Evolutionary conservation across 768 basidiomycete genomes (phyloP), one percentile per base, ranked within the genome.

Genomic region (Boletus tylopilopsis): DNA sequence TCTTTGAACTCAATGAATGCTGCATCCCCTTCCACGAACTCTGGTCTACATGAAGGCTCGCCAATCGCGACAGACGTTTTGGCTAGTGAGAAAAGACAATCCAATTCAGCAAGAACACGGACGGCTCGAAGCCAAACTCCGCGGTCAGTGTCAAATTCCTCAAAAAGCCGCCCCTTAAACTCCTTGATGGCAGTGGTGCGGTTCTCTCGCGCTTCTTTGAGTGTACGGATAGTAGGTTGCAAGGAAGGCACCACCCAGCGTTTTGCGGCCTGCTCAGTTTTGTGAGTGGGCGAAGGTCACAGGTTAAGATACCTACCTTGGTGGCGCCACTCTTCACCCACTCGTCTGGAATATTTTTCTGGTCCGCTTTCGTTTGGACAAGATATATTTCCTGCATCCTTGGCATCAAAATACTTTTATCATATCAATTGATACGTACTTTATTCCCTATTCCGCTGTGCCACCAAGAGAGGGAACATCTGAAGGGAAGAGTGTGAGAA

Each of bases 181-280:
- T 81, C 77, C 64, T 87, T 93, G 70, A 92, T 82, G 6, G 84
- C 82, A 3, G 80, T 77, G 51, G 76, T 88, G 34, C 87, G 84
- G 48, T 82, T 91, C 69, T 99, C 96, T 35, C 91, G 82, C 4
- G 92, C 94, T 70, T 99, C 96, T 69, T 98, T 98, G 27, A 96
- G 76, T 49, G 81, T 71, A 18, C 91, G 84, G 44, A 98, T 80
- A 25, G 82, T 82, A 5, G 77, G 60, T 49, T 82, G 80, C 3
- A 93, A 77, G 22, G 86, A 76, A 1, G 85, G 85, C 6, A 93
- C 85, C 6, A 82, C 72, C 75, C 85, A 99, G 19, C 96, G 87
- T 13, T 75, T 76, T 57, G 78, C 79, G 23, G 81, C 79, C 88
- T 95, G 61, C 6, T 18, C 18, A 24, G 18, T 6, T 42, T 18